These are phyloP conservation scores for Boletus vinaceobasis DNA, from an alignment of 768 basidiomycete genomes.

Conservation along the genomic window DNA sequence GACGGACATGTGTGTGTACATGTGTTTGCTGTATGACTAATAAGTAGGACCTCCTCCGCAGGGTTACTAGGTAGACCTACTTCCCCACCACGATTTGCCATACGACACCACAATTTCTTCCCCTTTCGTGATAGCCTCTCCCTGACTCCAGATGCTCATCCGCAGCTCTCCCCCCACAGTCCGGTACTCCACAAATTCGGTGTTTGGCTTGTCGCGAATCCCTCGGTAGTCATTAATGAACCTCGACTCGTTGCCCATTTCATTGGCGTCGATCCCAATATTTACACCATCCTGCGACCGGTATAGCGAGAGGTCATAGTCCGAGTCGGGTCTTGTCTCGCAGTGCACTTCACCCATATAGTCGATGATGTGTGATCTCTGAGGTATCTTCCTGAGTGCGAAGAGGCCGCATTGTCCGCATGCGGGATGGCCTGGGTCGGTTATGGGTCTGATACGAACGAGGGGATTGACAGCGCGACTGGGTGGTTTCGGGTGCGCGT, in stretches of 20 bases:
- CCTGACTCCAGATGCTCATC: slow-evolving; percentile 73
- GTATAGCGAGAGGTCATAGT: slow-evolving; percentile 85
- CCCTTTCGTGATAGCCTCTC: slow-evolving; percentile 63
- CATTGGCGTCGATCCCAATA: slow-evolving; percentile 75
- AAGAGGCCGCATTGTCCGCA: slow-evolving; percentile 79
- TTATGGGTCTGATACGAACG: slow-evolving; percentile 58
- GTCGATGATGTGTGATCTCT: slow-evolving; percentile 66
- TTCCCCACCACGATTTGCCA: slow-evolving; percentile 82
- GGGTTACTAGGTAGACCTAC: slow-evolving; percentile 9
- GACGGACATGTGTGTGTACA: slow-evolving; percentile 10
- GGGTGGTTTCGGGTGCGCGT: slow-evolving; percentile 4
- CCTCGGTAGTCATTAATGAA: slow-evolving; percentile 93
- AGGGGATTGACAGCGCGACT: slow-evolving; percentile 21
- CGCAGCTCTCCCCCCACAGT: slow-evolving; percentile 56
- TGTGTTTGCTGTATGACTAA: slow-evolving; percentile 25
- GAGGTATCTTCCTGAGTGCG: slow-evolving; percentile 65
- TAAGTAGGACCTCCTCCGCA: no score
- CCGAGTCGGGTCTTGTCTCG: slow-evolving; percentile 66
- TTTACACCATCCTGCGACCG: slow-evolving; percentile 53
- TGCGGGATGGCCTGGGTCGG: slow-evolving; percentile 64
- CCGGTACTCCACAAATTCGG: slow-evolving; percentile 59
- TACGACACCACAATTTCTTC: slow-evolving; percentile 87
- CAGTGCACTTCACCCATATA: slow-evolving; percentile 85
- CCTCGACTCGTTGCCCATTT: slow-evolving; percentile 80
- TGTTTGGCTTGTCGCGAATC: slow-evolving; percentile 65